phyloP scores from a whole-genome alignment of 352 stramenopile genomes.

The Pythium chondricola region DNA sequence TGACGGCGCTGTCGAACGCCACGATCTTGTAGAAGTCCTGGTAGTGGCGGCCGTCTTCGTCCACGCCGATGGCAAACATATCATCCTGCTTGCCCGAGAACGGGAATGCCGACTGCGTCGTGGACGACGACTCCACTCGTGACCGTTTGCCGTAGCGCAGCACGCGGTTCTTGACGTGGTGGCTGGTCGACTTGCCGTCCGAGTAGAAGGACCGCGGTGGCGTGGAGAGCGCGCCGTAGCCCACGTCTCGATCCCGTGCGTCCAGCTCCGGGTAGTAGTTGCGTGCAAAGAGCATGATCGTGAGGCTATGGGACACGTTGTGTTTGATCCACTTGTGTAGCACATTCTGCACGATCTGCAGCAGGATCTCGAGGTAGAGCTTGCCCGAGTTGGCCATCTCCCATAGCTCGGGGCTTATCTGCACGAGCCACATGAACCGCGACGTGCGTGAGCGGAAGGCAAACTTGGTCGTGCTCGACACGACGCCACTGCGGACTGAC shows the following conservation, averaged over 20 bases:
- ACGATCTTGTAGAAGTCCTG: conserved; percentile 86
- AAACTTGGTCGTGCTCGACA: conserved; percentile 95
- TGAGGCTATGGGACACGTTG: conserved; percentile 89
- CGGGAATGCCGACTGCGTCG: conserved; percentile 50
- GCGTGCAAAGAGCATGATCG: conserved; percentile 89
- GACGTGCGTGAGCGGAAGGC: conserved; percentile 93
- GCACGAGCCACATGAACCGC: conserved; percentile 97
- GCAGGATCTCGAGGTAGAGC: conserved; percentile 89
- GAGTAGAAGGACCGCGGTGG: conserved; percentile 14
- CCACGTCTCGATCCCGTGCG: conserved; percentile 23
- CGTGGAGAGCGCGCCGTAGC: conserved; percentile 16
- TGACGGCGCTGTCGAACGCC: conserved; percentile 62
- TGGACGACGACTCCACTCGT: neutral
- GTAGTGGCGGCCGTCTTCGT: conserved; percentile 72
- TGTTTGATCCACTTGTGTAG: conserved; percentile 89
- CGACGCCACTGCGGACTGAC: conserved; percentile 89
- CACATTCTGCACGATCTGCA: conserved; percentile 74
- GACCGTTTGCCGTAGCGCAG: conserved; percentile 1
- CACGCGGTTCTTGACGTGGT: neutral
- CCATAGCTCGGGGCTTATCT: conserved; percentile 94
- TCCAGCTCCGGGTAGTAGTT: conserved; percentile 85
- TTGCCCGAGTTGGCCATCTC: conserved; percentile 87
- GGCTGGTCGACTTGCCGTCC: neutral
- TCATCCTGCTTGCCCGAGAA: conserved; percentile 52
- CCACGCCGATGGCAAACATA: conserved; percentile 58